phyloP scores from a whole-genome alignment of 2,329 filamentous ascomycete genomes.

The Aureobasidium sp. region DNA sequence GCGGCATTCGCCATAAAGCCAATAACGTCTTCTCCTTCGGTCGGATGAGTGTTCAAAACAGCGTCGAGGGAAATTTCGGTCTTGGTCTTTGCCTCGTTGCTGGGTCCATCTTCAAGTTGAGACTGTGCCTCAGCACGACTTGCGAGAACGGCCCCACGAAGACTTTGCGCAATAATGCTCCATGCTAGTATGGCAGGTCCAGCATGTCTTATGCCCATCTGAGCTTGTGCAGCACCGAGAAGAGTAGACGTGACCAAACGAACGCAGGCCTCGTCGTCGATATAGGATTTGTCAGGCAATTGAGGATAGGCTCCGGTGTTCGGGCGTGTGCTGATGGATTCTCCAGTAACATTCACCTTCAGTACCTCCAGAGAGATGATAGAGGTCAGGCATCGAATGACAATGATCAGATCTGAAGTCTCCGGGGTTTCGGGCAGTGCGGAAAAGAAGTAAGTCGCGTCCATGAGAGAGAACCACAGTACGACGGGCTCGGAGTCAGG shows the following conservation, averaged over 20 bases:
- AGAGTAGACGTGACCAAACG: slow-evolving; percentile 67
- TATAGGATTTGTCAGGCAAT: slow-evolving; percentile 47
- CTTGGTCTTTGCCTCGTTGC: not conserved
- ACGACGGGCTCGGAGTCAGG: slow-evolving; percentile 45
- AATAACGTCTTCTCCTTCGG: slow-evolving; percentile 39
- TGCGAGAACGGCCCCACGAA: slow-evolving; percentile 55
- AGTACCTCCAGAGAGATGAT: slow-evolving; percentile 67
- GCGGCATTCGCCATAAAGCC: slow-evolving; percentile 41
- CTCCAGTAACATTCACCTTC: slow-evolving; percentile 56
- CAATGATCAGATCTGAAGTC: not conserved
- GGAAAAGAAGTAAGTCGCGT: slow-evolving; percentile 62
- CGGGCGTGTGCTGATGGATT: slow-evolving; percentile 36
- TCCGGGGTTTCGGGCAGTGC: slow-evolving; percentile 41
- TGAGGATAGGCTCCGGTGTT: slow-evolving; percentile 21
- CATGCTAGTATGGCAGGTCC: slow-evolving; percentile 73
- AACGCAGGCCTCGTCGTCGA: slow-evolving; percentile 64
- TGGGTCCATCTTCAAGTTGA: slow-evolving; percentile 8
- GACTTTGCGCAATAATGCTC: slow-evolving; percentile 66
- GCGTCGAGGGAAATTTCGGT: slow-evolving; percentile 30
- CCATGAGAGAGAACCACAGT: slow-evolving; percentile 70
- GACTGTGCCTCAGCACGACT: slow-evolving; percentile 44
- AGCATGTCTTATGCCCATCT: slow-evolving; percentile 33
- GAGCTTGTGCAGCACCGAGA: slow-evolving; percentile 51
- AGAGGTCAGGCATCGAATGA: slow-evolving; percentile 60
- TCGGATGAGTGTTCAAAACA: slow-evolving; percentile 33